Conservation (phyloP, 1,284 basidiomycete genomes). For the Pascua guehoae region DNA sequence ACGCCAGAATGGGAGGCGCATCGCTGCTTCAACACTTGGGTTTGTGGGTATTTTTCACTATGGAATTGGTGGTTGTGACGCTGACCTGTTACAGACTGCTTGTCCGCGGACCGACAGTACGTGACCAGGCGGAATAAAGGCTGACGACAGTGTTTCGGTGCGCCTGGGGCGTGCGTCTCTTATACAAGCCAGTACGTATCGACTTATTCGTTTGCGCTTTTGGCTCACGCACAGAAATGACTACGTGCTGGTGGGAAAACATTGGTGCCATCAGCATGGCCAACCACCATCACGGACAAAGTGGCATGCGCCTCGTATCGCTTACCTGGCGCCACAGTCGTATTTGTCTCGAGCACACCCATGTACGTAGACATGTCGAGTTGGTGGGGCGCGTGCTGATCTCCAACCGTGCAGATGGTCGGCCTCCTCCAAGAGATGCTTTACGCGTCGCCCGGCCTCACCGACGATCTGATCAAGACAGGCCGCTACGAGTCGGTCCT, state of each 20-base stretch:
- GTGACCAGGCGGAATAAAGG: neutral
- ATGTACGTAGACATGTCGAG: neutral
- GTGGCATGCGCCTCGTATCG: neutral
- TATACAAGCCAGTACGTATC: constrained; percentile 14
- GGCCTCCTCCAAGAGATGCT: constrained; percentile 9
- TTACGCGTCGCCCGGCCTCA: constrained; percentile 19
- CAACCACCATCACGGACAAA: neutral
- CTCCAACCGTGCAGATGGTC: neutral
- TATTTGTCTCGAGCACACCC: constrained; percentile 2
- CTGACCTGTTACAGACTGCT: constrained; percentile 16
- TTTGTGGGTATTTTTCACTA: constrained; percentile 10
- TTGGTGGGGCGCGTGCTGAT: neutral
- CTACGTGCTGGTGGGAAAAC: constrained; percentile 22
- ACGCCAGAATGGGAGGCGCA: constrained; percentile 8
- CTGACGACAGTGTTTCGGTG: constrained; percentile 18
- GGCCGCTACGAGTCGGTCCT: constrained; percentile 20
- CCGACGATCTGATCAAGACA: constrained; percentile 19
- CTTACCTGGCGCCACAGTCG: constrained; percentile 1
- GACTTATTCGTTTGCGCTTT: neutral
- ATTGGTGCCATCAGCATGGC: constrained; percentile 3
- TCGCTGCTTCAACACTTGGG: constrained; percentile 16
- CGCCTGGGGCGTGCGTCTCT: constrained; percentile 19
- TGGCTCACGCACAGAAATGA: constrained; percentile 14
- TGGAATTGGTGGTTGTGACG: neutral
- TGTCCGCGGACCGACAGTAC: constrained; percentile 23